Evolutionary conservation across 2,329 filamentous ascomycete genomes (phyloP), one percentile per base, ranked within the genome.

Genomic region (Ilyonectria robusta): DNA sequence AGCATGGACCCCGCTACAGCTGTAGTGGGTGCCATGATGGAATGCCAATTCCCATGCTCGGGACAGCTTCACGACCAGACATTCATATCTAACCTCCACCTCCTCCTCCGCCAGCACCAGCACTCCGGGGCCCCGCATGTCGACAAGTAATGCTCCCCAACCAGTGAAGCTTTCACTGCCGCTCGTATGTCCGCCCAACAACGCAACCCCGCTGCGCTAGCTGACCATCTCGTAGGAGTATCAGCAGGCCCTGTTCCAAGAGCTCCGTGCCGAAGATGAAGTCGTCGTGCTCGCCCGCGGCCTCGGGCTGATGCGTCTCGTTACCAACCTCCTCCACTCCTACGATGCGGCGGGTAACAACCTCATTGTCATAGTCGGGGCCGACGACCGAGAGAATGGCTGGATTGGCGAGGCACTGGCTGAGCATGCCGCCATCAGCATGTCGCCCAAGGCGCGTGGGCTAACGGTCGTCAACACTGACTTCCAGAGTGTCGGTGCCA

Each of bases 281-380:
- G 91, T 99, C 71, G 92, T 98, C 75, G 87, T 99, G 61, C 88
- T 98, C 62, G 96, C 95, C 47, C 93, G 94, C 59, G 96, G 96
- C 73, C 91, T 99, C 54, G 96, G 96, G 74, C 91, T 98, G 51
- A 89, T 98, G 79, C 94, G 94, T 72, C 89, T 99, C 64, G 89
- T 98, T 77, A 97, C 94, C n/a, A 99, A 98, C 79, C 88, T 99
- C 44, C 89, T 99, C 31, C 96, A 99, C 81, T 95, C 95, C 21
- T 98, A 98, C 82, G 96, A 99, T 87, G 95, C 94, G 1, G 94
- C 94, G 4, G 96, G 96, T 15, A 97, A 96, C 82, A 98, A 97
- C 77, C 85, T 99, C 61, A 91, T 99, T 55, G 85, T 99, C 50
- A 83, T 99, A 21, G 90, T 98, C 47, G 95, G 94, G 10, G 95